These are phyloP conservation scores for Cutaneotrichosporon curvatum DNA, from an alignment of 1,284 basidiomycete genomes.

Conservation along the genomic window DNA sequence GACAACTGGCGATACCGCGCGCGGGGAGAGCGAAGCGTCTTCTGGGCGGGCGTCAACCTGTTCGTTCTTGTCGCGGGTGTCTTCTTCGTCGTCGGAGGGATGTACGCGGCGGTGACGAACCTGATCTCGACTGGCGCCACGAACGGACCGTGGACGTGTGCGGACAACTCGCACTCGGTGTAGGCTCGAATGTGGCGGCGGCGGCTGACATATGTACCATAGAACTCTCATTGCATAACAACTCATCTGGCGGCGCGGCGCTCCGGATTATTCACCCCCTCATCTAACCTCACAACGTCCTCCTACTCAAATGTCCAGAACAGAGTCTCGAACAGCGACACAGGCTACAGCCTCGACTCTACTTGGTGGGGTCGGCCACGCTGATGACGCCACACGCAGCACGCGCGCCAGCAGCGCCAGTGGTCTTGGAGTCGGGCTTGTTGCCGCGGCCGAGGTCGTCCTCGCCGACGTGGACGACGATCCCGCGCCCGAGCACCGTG, in stretches of 20 bases:
- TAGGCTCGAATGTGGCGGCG: no score
- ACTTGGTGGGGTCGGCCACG: no score
- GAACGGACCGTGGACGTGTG: conserved; percentile 22
- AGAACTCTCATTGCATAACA: no score
- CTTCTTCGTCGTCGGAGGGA: conserved; percentile 29
- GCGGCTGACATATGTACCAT: no score
- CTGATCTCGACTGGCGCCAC: conserved; percentile 18
- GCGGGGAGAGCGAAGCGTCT: conserved; percentile 15
- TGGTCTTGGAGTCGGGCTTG: conserved; percentile 10
- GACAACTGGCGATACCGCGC: conserved; percentile 14
- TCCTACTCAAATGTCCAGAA: no score
- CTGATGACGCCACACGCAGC: conserved; percentile 13
- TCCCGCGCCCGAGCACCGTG: conserved; percentile 8
- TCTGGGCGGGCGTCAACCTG: conserved; percentile 13
- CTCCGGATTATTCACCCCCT: no score
- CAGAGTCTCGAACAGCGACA: no score
- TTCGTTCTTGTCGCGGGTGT: conserved; percentile 20
- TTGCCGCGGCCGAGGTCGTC: conserved; percentile 14
- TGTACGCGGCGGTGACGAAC: conserved; percentile 62
- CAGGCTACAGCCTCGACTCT: no score
- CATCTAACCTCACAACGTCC: no score
- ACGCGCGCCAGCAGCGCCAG: conserved; percentile 16
- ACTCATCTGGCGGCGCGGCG: no score
- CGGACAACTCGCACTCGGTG: conserved; percentile 17
- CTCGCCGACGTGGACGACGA: conserved; percentile 13